Percentiles rank a stretch among this genome's conserved stretches.
Evolutionary conservation across 2,329 filamentous ascomycete genomes (phyloP).

Genomic region (Aspergillus sp.): DNA sequence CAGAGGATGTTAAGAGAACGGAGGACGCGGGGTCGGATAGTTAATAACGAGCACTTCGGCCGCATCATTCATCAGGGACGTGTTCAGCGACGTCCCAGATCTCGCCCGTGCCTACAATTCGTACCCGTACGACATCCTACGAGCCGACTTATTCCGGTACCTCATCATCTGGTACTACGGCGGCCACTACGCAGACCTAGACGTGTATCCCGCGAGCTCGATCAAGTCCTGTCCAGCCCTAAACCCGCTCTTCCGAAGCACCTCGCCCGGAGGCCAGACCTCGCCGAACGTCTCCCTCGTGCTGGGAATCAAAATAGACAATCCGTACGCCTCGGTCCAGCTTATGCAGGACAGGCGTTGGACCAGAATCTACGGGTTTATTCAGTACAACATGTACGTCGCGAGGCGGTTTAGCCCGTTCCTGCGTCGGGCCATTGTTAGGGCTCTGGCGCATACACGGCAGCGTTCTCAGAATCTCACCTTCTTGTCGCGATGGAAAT

Average conservation of each 20-base stretch:
- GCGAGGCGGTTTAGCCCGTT: background rate
- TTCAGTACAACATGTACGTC: background rate
- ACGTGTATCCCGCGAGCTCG: conserved; percentile 17
- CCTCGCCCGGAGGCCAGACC: background rate
- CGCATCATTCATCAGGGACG: conserved; percentile 15
- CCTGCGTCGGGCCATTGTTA: background rate
- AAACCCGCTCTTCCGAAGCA: background rate
- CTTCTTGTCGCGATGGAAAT: background rate
- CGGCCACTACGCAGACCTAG: conserved; percentile 28
- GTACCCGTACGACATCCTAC: conserved; percentile 38
- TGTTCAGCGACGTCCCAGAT: conserved; percentile 17
- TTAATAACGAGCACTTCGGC: conserved; percentile 19
- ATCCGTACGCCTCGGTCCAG: background rate
- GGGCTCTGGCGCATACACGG: background rate
- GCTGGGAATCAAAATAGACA: background rate
- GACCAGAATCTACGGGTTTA: background rate
- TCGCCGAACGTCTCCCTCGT: background rate
- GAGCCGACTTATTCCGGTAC: conserved; percentile 41
- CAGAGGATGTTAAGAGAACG: too few species aligned
- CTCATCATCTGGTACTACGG: conserved; percentile 28
- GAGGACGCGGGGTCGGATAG: too few species aligned
- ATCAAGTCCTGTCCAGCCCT: background rate
- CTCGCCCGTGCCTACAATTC: conserved; percentile 18
- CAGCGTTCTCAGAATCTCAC: background rate
- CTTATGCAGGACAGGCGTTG: background rate